Conservation (phyloP, 2,329 filamentous ascomycete species). For the Diaporthe sp. region DNA sequence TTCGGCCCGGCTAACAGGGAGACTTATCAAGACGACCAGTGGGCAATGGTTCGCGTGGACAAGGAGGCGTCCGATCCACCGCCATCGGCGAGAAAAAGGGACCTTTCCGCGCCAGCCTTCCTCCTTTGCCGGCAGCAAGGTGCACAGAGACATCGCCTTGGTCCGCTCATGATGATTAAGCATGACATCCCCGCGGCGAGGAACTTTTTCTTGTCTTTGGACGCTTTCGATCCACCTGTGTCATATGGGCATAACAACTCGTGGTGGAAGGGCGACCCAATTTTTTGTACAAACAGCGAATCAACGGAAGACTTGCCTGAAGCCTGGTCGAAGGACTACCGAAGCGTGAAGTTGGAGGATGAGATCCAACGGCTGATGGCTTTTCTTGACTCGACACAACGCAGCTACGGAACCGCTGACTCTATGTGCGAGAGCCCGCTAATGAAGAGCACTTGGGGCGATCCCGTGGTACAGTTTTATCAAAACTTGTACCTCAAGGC, state of each 20-base stretch:
- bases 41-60: slow-evolving; percentile 69
- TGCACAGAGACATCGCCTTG: slow-evolving; percentile 59
- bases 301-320: slow-evolving; percentile 45
- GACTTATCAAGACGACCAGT: slow-evolving; percentile 68
- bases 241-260: slow-evolving; percentile 69
- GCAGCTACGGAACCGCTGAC: slow-evolving; percentile 71
- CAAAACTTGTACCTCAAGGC: slow-evolving; percentile 53
- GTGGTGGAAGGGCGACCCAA: slow-evolving; percentile 74
- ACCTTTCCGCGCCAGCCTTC: slow-evolving; percentile 64
- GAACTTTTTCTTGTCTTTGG: slow-evolving; percentile 66
- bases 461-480: slow-evolving; percentile 61
- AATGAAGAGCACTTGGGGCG: slow-evolving; percentile 51
- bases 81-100: slow-evolving; percentile 61
- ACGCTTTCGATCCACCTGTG: slow-evolving; percentile 49
- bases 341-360: slow-evolving; percentile 52
- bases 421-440: slow-evolving; percentile 55
- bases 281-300: slow-evolving; percentile 57
- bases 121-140: slow-evolving; percentile 57
- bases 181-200: slow-evolving; percentile 72
- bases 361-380: slow-evolving; percentile 75
- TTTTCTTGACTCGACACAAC: slow-evolving; percentile 72
- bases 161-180: slow-evolving; percentile 69
- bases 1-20: slow-evolving; percentile 73
- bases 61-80: slow-evolving; percentile 54
- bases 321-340: slow-evolving; percentile 50